Conservation (phyloP, 2,329 filamentous ascomycete genomes). For the Beauveria varroae region DNA sequence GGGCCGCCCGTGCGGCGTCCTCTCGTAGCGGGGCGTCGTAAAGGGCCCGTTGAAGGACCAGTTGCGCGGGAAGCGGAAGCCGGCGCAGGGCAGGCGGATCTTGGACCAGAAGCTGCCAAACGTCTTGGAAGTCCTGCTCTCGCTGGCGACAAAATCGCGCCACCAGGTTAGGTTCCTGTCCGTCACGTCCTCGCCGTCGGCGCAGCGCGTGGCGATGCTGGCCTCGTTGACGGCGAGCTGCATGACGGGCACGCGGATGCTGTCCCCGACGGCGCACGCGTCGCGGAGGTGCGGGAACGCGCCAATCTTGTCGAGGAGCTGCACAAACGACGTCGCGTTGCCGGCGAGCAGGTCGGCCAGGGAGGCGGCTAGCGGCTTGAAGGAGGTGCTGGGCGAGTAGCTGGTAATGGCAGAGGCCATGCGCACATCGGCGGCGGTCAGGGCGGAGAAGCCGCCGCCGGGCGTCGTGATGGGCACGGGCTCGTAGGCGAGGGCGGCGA, state of each 20-base stretch:
- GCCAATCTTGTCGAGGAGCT: constrained; percentile 16
- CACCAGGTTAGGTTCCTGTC: background rate
- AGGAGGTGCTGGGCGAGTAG: constrained; percentile 18
- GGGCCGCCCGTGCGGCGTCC: constrained; percentile 6
- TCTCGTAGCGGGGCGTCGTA: constrained; percentile 10
- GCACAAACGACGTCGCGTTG: constrained; percentile 20
- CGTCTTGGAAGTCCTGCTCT: constrained; percentile 13
- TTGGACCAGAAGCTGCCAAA: constrained; percentile 17
- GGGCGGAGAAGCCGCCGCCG: constrained; percentile 13
- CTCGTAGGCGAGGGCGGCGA: constrained; percentile 15
- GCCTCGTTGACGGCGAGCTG: constrained; percentile 16
- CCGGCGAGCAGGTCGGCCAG: constrained; percentile 21
- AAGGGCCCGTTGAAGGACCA: constrained; percentile 23
- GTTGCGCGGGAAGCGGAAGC: constrained; percentile 22
- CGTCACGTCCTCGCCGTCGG: constrained; percentile 12
- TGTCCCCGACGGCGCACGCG: constrained; percentile 2
- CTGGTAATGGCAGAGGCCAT: constrained; percentile 17
- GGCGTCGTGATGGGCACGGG: constrained; percentile 18
- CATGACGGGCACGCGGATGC: background rate
- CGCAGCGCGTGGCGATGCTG: constrained; percentile 9
- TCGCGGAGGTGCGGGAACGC: constrained; percentile 12
- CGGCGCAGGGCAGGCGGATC: constrained; percentile 25
- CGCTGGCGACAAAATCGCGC: constrained; percentile 11
- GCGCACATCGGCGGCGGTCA: constrained; percentile 22
- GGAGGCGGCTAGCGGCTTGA: constrained; percentile 13